phyloP scores from a whole-genome alignment of 306 rosid species.

The Rosa rugosa region DNA sequence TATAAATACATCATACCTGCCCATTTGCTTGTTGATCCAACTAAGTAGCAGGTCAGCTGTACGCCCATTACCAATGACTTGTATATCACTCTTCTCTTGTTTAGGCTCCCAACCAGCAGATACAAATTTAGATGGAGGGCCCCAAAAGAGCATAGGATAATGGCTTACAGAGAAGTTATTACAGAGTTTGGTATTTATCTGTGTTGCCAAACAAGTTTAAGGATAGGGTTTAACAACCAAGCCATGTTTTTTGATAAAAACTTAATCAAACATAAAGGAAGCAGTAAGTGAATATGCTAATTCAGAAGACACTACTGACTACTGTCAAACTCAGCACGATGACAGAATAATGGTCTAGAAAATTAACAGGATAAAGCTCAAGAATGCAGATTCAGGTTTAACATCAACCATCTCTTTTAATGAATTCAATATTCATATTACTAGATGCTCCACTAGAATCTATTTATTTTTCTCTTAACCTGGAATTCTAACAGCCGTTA shows the following conservation, averaged over 20 bases:
- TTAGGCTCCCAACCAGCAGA: conserved; percentile 72
- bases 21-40: conserved; percentile 83
- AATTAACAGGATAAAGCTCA: neutral
- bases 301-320: neutral
- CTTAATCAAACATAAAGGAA: neutral
- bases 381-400: neutral
- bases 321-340: conserved; percentile 4
- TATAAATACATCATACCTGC: conserved; percentile 65
- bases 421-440: neutral
- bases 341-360: neutral
- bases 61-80: conserved; percentile 55
- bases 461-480: too few species aligned
- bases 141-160: conserved; percentile 97
- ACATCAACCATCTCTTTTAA: neutral
- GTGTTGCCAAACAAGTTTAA: conserved; percentile 80
- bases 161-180: conserved; percentile 88
- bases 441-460: neutral
- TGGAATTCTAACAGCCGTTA: too few species aligned
- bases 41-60: conserved; percentile 75
- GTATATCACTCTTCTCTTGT: conserved; percentile 68
- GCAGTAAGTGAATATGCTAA: neutral
- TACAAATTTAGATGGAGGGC: conserved; percentile 80
- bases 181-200: conserved; percentile 89
- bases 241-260: conserved; percentile 16
- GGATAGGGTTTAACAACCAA: conserved; percentile 37